These are phyloP conservation scores for Penicillium sp. DNA, from an alignment of 2,329 filamentous ascomycete genomes.

Conservation along the genomic window DNA sequence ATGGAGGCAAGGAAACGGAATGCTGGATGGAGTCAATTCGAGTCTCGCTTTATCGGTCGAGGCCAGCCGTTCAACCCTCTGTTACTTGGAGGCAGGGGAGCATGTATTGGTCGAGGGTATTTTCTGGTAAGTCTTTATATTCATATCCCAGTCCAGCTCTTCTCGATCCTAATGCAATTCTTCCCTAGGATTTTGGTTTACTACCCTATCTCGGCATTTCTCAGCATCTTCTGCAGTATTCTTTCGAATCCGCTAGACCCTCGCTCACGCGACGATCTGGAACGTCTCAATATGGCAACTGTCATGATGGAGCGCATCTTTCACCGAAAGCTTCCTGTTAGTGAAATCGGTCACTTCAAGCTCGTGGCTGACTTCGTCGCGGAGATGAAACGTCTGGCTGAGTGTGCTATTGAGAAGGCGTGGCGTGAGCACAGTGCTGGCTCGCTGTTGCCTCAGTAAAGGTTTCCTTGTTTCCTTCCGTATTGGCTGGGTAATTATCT, in stretches of 20 bases:
- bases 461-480: not conserved
- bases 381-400: constrained; percentile 47
- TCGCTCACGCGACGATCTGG: constrained; percentile 48
- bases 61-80: constrained; percentile 56
- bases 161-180: not conserved
- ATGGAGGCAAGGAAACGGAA: constrained; percentile 34
- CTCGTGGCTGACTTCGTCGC: constrained; percentile 46
- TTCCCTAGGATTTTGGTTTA: constrained; percentile 53
- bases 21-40: constrained; percentile 52
- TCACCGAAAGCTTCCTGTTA: constrained; percentile 27
- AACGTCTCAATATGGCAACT: constrained; percentile 46
- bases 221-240: constrained; percentile 58
- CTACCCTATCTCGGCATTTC: constrained; percentile 57
- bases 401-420: constrained; percentile 46
- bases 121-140: constrained; percentile 48
- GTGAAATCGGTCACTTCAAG: constrained; percentile 44
- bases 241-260: constrained; percentile 50
- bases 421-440: constrained; percentile 28
- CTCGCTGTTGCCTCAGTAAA: not conserved
- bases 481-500: too few relatives aligned
- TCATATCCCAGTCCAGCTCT: not conserved
- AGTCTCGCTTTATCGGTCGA: constrained; percentile 56
- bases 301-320: constrained; percentile 45
- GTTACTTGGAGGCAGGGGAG: constrained; percentile 48
- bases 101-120: constrained; percentile 47